Percentiles rank a stretch among this genome's conserved stretches.
Conservation (phyloP, 169 alveolate genomes). For the Eimeria brunetti region DNA sequence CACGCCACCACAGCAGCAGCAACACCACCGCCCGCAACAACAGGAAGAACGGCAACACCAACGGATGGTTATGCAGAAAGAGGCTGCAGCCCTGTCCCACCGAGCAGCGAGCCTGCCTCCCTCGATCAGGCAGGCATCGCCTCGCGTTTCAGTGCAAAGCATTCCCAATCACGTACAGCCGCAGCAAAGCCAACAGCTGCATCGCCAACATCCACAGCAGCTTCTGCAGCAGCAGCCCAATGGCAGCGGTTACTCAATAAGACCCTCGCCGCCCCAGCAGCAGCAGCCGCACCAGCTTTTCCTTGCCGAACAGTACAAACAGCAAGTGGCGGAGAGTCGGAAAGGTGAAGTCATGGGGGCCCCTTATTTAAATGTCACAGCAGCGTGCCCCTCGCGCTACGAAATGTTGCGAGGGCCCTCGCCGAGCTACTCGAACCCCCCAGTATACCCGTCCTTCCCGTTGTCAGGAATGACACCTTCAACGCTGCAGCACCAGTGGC, state of each 20-base stretch:
- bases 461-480: neutral
- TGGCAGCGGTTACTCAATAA: neutral
- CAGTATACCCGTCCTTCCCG: slow-evolving; percentile 46
- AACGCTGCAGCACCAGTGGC: slow-evolving; percentile 41
- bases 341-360: neutral
- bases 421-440: slow-evolving; percentile 19
- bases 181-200: slow-evolving; percentile 30
- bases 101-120: slow-evolving; percentile 57
- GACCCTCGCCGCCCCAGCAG: slow-evolving; percentile 16
- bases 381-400: slow-evolving; percentile 19
- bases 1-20: slow-evolving; percentile 48
- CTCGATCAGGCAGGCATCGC: slow-evolving; percentile 37
- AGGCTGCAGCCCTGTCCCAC: slow-evolving; percentile 25
- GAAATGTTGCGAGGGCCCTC: slow-evolving; percentile 33
- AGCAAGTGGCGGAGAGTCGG: neutral
- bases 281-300: neutral
- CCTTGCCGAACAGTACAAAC: slow-evolving; percentile 1
- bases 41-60: neutral
- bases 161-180: slow-evolving; percentile 51
- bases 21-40: slow-evolving; percentile 3
- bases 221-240: neutral
- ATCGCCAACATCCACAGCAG: slow-evolving; percentile 29
- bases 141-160: slow-evolving; percentile 30
- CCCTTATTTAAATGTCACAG: neutral
- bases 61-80: slow-evolving; percentile 8